Percentiles rank a stretch among this genome's conserved stretches.
phyloP scores from a whole-genome alignment of 306 rosid species.

The Rubus idaeus region DNA sequence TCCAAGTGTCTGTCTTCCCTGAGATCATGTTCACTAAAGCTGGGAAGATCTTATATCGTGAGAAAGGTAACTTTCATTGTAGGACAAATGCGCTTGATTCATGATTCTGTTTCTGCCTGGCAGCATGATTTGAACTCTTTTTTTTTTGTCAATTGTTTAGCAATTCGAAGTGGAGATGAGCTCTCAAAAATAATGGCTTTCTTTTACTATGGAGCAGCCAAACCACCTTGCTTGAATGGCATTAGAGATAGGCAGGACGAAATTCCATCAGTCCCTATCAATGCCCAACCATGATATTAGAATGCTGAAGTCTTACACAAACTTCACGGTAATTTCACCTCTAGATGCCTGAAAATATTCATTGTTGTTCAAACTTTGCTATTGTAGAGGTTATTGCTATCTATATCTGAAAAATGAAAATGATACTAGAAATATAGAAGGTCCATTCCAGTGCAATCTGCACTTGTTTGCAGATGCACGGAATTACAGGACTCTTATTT shows the following conservation, averaged over 20 bases:
- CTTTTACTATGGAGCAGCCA: slow-evolving; percentile 80
- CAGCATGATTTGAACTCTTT: slow-evolving; percentile 11
- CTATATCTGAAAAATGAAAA: neutral
- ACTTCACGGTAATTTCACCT: slow-evolving; percentile 10
- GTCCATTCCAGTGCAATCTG: neutral
- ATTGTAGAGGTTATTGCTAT: neutral
- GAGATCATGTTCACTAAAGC: slow-evolving; percentile 83
- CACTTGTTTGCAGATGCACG: neutral
- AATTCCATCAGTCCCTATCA: slow-evolving; percentile 53
- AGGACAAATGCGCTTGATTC: neutral
- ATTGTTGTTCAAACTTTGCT: neutral
- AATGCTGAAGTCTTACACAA: neutral
- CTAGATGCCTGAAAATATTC: neutral
- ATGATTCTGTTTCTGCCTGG: neutral
- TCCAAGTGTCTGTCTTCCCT: slow-evolving; percentile 70
- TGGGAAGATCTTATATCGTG: slow-evolving; percentile 80
- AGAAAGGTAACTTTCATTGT: slow-evolving; percentile 50
- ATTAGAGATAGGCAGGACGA: slow-evolving; percentile 46
- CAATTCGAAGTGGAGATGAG: slow-evolving; percentile 69
- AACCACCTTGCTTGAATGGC: slow-evolving; percentile 60
- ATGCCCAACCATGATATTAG: slow-evolving; percentile 33
- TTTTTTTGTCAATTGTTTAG: slow-evolving; percentile 41
- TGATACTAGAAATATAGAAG: neutral
- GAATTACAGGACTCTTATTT: neutral
- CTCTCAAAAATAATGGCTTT: slow-evolving; percentile 86